Evolutionary conservation across 2,329 filamentous ascomycete genomes (phyloP).

Genomic region (Bipolaris zeicola): DNA sequence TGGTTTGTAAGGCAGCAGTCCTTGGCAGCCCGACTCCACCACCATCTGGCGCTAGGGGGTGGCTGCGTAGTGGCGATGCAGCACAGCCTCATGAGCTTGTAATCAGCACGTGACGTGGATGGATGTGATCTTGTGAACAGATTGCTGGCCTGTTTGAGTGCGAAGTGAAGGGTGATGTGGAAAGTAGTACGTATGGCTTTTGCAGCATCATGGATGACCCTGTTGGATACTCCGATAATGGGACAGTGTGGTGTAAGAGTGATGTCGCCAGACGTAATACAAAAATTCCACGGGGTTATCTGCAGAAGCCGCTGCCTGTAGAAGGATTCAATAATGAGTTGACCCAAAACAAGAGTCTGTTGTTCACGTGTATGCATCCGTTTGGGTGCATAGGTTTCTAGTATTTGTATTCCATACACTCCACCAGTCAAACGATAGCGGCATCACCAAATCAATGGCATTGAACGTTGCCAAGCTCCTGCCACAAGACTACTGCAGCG

Average conservation of each 20-base stretch:
- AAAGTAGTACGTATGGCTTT: not conserved
- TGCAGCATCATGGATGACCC: not conserved
- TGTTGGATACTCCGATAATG: not conserved
- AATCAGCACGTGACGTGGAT: not conserved
- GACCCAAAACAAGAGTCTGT: too few species aligned
- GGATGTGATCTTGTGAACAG: not conserved
- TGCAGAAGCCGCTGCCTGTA: too few species aligned
- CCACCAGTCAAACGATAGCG: not conserved
- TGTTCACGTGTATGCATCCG: too few species aligned
- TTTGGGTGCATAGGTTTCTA: too few species aligned
- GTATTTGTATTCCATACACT: not conserved
- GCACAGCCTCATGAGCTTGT: constrained; percentile 2
- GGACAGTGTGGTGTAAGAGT: too few species aligned
- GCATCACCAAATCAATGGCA: not conserved
- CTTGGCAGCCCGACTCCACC: too few species aligned
- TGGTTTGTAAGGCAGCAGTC: constrained; percentile 1
- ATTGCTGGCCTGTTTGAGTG: not conserved
- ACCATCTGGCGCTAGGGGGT: not conserved
- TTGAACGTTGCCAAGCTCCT: constrained; percentile 9
- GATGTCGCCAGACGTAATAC: too few species aligned
- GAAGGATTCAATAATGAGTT: too few species aligned
- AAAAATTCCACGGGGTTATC: too few species aligned
- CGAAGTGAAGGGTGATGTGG: not conserved
- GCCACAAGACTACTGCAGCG: constrained; percentile 1
- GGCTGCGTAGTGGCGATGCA: constrained; percentile 11